Evolutionary conservation across 1,284 basidiomycete species (phyloP).

Genomic region (Ustilago curta): DNA sequence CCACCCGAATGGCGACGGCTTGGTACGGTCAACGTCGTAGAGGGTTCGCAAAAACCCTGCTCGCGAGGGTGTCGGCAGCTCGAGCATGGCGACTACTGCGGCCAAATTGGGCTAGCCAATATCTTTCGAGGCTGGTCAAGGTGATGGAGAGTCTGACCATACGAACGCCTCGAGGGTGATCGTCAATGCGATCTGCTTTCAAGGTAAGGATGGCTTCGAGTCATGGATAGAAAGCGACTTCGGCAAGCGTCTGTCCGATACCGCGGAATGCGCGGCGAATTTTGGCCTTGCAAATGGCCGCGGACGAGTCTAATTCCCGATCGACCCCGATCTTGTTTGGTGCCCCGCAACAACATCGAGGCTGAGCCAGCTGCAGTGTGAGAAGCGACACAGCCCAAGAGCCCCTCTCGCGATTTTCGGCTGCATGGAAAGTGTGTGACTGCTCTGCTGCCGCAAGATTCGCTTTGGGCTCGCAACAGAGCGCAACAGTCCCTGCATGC

Average conservation of each 20-base stretch:
- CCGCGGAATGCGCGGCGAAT: too few species aligned
- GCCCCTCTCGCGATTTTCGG: neutral
- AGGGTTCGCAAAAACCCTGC: slow-evolving; percentile 36
- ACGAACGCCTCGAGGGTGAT: neutral
- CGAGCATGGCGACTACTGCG: slow-evolving; percentile 22
- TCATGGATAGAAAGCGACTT: too few species aligned
- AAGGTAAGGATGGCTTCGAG: too few species aligned
- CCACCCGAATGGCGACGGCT: slow-evolving; percentile 46
- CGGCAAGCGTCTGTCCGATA: too few species aligned
- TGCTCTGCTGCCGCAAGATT: too few species aligned
- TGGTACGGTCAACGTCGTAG: slow-evolving; percentile 43
- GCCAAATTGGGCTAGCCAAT: too few species aligned
- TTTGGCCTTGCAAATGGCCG: too few species aligned
- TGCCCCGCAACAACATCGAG: neutral
- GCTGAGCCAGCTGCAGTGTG: neutral
- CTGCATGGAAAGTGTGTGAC: too few species aligned
- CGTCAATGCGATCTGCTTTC: too few species aligned
- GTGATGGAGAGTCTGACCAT: neutral
- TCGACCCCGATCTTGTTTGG: too few species aligned
- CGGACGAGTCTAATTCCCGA: too few species aligned
- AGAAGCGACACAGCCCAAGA: neutral
- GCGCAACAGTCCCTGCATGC: slow-evolving; percentile 1
- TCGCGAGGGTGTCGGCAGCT: slow-evolving; percentile 17
- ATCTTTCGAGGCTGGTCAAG: too few species aligned
- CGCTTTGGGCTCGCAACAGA: neutral